Evolutionary conservation across 2,329 filamentous ascomycete genomes (phyloP).

Genomic region (Curvularia eragrostidis): DNA sequence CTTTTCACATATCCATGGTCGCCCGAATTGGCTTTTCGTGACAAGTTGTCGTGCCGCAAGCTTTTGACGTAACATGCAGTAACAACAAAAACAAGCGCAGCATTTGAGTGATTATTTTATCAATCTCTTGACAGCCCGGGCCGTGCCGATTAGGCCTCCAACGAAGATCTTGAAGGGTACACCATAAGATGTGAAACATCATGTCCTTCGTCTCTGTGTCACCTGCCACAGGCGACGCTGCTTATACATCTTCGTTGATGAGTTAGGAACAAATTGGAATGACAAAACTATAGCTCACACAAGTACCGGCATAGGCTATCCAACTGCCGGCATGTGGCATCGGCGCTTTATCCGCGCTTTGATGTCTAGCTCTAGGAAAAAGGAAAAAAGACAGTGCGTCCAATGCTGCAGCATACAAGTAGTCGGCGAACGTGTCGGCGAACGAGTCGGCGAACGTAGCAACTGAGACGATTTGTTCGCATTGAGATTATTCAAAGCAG

Average conservation of each 20-base stretch:
- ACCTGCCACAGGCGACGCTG: constrained; percentile 8
- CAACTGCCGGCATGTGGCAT: neutral
- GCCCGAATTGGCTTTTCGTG: neutral
- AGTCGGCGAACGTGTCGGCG: no score
- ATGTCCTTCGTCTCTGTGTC: constrained; percentile 13
- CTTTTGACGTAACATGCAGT: neutral
- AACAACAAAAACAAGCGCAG: neutral
- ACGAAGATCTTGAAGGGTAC: constrained; percentile 12
- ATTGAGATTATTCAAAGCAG: neutral
- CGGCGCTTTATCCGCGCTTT: neutral
- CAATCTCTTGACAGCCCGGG: constrained; percentile 32
- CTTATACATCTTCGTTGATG: neutral
- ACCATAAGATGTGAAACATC: constrained; percentile 16
- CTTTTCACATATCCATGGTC: neutral
- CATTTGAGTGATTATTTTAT: neutral
- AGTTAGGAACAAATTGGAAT: neutral
- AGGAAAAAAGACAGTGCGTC: neutral
- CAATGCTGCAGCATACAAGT: no score
- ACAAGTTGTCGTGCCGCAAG: neutral
- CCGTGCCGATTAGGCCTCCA: constrained; percentile 30
- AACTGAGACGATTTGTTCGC: neutral
- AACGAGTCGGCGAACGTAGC: no score
- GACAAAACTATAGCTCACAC: neutral
- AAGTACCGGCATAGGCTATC: neutral
- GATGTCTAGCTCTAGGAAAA: neutral